A percentile compares a stretch with the other conserved stretches of the same genome.
Evolutionary conservation across 495 filamentous ascomycete genomes (phyloP).

Genomic region (Podospora appendiculata): DNA sequence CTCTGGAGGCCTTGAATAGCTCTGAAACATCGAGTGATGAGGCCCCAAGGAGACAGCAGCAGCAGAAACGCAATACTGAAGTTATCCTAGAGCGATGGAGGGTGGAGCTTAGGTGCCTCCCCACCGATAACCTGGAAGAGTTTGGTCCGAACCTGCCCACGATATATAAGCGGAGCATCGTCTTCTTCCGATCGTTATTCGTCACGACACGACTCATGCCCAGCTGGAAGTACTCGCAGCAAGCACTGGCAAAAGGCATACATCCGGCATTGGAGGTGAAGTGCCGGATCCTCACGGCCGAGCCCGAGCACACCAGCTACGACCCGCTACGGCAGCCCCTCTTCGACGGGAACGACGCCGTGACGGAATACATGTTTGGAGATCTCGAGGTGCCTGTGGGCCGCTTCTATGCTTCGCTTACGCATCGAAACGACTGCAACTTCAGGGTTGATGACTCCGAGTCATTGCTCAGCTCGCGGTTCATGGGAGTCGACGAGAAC

Average conservation of each 20-base stretch:
- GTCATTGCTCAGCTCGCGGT: slow-evolving; percentile 82
- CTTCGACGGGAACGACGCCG: slow-evolving; percentile 57
- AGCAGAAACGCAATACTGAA: slow-evolving; percentile 44
- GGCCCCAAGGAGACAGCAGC: slow-evolving; percentile 25
- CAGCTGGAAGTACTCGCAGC: slow-evolving; percentile 76
- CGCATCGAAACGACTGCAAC: slow-evolving; percentile 79
- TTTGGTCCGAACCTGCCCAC: slow-evolving; percentile 68
- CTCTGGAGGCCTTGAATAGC: slow-evolving; percentile 67
- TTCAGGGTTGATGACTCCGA: slow-evolving; percentile 91
- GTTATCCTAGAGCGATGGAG: slow-evolving; percentile 88
- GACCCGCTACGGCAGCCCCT: slow-evolving; percentile 70
- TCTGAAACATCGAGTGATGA: slow-evolving; percentile 51
- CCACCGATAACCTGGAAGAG: slow-evolving; percentile 48
- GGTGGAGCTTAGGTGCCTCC: slow-evolving; percentile 59
- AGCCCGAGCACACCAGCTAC: slow-evolving; percentile 38
- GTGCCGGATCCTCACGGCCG: slow-evolving; percentile 65
- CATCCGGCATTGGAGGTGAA: slow-evolving; percentile 61
- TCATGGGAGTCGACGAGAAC: slow-evolving; percentile 80
- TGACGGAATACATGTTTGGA: slow-evolving; percentile 70
- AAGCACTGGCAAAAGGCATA: slow-evolving; percentile 56
- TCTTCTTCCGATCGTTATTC: slow-evolving; percentile 91
- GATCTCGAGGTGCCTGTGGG: slow-evolving; percentile 80
- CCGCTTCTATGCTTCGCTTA: slow-evolving; percentile 69
- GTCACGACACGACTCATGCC: slow-evolving; percentile 75
- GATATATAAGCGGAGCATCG: slow-evolving; percentile 91